Evolutionary conservation across 345 rosid genomes (phyloP).

Genomic region (Salix dunnii): DNA sequence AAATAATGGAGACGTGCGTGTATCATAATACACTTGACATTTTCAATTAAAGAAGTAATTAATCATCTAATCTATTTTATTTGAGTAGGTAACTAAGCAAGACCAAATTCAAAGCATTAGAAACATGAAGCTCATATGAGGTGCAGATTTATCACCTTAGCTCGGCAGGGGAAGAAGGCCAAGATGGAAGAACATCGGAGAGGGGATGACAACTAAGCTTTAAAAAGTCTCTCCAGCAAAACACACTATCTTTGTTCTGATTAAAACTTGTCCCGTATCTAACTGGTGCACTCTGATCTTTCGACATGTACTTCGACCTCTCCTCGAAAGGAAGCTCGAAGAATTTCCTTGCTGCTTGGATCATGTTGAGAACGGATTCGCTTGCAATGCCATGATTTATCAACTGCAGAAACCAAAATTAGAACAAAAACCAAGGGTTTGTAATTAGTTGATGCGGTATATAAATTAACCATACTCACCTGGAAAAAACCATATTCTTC

Average conservation of each 20-base stretch:
- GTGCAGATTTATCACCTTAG: conserved; percentile 16
- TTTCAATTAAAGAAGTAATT: neutral
- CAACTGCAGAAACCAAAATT: conserved; percentile 23
- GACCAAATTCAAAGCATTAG: neutral
- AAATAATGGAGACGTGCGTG: neutral
- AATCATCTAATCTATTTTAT: neutral
- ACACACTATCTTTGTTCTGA: conserved; percentile 34
- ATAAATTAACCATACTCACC: conserved; percentile 1
- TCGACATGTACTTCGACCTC: conserved; percentile 40
- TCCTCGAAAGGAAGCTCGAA: conserved; percentile 39
- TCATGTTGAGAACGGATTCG: conserved; percentile 13
- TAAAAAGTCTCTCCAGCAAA: conserved; percentile 46
- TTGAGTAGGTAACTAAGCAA: neutral
- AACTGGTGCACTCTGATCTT: conserved; percentile 27
- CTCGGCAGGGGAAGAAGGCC: conserved; percentile 38
- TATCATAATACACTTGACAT: too few species aligned
- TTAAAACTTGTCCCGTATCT: conserved; percentile 43
- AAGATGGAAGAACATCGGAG: conserved; percentile 25
- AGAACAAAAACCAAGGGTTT: neutral
- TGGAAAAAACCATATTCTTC: conserved; percentile 41
- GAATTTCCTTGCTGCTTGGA: conserved; percentile 21
- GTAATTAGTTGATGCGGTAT: neutral
- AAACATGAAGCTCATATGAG: neutral
- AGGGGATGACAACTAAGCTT: conserved; percentile 40
- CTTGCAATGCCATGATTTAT: conserved; percentile 31